Percentiles rank a stretch among this genome's conserved stretches.
Evolutionary conservation across 495 filamentous ascomycete genomes (phyloP).

Genomic region (Xylaria cubensis): DNA sequence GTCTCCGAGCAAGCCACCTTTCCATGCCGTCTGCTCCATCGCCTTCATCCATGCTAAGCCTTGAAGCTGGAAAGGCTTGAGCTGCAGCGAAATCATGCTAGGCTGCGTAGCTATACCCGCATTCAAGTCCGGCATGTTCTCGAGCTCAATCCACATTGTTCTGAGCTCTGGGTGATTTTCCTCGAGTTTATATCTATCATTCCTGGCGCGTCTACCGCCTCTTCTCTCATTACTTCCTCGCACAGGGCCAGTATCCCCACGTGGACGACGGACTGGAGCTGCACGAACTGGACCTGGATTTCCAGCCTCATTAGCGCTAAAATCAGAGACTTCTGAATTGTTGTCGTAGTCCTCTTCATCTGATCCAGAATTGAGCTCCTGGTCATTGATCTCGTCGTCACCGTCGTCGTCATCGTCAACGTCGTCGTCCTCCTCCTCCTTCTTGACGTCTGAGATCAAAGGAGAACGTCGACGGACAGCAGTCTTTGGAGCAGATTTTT

Average conservation of each 20-base stretch:
- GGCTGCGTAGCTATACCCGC: slow-evolving; percentile 77
- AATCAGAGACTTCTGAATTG: not conserved
- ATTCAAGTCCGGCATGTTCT: slow-evolving; percentile 67
- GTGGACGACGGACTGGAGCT: not conserved
- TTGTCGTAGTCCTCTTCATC: not conserved
- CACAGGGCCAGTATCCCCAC: no score
- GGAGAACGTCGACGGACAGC: not conserved
- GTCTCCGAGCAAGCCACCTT: slow-evolving; percentile 89
- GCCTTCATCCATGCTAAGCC: slow-evolving; percentile 91
- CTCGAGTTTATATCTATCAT: slow-evolving; percentile 65
- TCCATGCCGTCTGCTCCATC: slow-evolving; percentile 85
- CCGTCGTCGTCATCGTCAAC: slow-evolving; percentile 8
- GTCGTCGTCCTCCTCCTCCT: slow-evolving; percentile 3
- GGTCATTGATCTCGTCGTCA: not conserved
- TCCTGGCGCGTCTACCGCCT: slow-evolving; percentile 8
- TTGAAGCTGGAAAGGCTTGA: slow-evolving; percentile 93
- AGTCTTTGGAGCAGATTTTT: slow-evolving; percentile 26
- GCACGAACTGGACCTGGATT: not conserved
- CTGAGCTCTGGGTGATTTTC: slow-evolving; percentile 74
- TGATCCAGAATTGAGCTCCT: not conserved
- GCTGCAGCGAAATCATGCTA: slow-evolving; percentile 72
- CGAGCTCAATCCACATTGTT: slow-evolving; percentile 84
- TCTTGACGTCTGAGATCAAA: not conserved
- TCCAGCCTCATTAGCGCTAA: not conserved
- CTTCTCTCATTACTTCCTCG: no score